These are phyloP conservation scores for Chalciporus piperatus DNA, from an alignment of 768 basidiomycete species.

Conservation along the genomic window DNA sequence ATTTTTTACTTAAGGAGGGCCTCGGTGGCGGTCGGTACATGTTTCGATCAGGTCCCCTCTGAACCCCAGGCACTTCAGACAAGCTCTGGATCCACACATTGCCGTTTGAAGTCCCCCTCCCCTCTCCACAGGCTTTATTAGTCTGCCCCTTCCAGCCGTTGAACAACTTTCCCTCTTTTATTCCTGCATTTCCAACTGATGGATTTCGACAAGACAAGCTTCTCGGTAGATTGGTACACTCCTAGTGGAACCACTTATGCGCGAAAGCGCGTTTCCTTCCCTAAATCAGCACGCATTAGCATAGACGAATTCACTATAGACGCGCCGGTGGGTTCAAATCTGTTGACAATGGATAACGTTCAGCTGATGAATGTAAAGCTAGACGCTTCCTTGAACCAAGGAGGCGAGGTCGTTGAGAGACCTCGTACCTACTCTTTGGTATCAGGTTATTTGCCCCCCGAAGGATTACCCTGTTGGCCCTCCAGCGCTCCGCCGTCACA, in stretches of 20 bases:
- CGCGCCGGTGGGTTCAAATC: constrained; percentile 22
- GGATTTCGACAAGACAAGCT: constrained; percentile 32
- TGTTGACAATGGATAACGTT: background rate
- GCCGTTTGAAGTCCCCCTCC: background rate
- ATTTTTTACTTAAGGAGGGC: constrained; percentile 16
- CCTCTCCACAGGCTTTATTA: background rate
- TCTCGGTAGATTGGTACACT: constrained; percentile 31
- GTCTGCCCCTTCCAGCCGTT: constrained; percentile 4
- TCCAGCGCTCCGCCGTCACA: constrained; percentile 19
- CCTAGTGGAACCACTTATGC: constrained; percentile 27
- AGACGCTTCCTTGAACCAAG: constrained; percentile 22
- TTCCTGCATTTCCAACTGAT: constrained; percentile 12
- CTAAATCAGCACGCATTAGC: constrained; percentile 33
- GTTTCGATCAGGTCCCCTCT: constrained; percentile 9
- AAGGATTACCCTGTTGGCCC: constrained; percentile 12
- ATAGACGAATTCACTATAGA: constrained; percentile 30
- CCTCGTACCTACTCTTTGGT: constrained; percentile 16
- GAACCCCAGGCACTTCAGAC: background rate
- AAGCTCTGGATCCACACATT: background rate
- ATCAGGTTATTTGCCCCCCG: background rate
- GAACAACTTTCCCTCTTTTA: background rate
- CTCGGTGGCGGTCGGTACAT: background rate
- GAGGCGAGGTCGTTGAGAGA: constrained; percentile 8
- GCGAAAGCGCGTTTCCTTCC: constrained; percentile 31
- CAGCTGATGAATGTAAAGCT: constrained; percentile 17